Evolutionary conservation across 441 rosid species (phyloP).

Genomic region (Kokia cookei): DNA sequence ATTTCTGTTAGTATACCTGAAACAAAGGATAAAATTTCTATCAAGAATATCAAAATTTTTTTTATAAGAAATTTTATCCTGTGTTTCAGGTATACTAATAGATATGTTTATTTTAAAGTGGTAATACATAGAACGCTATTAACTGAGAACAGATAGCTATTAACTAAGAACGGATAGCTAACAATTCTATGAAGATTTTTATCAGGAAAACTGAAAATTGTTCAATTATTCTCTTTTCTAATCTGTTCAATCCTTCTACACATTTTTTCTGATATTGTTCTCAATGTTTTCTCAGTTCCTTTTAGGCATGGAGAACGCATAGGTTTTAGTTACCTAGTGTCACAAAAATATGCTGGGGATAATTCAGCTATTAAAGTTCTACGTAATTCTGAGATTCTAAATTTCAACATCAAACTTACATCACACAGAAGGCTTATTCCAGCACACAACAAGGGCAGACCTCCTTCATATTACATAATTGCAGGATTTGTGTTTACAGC

Average conservation of each 20-base stretch:
- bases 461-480: slow-evolving; percentile 66
- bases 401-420: slow-evolving; percentile 50
- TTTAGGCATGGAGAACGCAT: slow-evolving; percentile 71
- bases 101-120: neutral
- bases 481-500: slow-evolving; percentile 67
- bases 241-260: neutral
- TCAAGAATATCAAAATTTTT: too few relatives aligned
- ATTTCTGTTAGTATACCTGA: too few relatives aligned
- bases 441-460: slow-evolving; percentile 52
- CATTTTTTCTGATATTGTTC: neutral
- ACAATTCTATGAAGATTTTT: neutral
- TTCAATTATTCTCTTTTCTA: slow-evolving; percentile 5
- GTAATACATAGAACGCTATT: neutral
- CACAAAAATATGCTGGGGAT: slow-evolving; percentile 71
- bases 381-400: slow-evolving; percentile 38
- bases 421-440: slow-evolving; percentile 58
- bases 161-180: neutral
- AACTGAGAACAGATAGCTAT: neutral
- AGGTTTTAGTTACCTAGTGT: slow-evolving; percentile 68
- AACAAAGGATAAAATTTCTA: too few relatives aligned
- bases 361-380: slow-evolving; percentile 49
- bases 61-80: too few relatives aligned
- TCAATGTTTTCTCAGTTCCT: slow-evolving; percentile 47
- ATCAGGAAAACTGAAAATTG: neutral
- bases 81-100: too few relatives aligned